Conservation (phyloP, 169 alveolate genomes). For the Plasmodium coatneyi region DNA sequence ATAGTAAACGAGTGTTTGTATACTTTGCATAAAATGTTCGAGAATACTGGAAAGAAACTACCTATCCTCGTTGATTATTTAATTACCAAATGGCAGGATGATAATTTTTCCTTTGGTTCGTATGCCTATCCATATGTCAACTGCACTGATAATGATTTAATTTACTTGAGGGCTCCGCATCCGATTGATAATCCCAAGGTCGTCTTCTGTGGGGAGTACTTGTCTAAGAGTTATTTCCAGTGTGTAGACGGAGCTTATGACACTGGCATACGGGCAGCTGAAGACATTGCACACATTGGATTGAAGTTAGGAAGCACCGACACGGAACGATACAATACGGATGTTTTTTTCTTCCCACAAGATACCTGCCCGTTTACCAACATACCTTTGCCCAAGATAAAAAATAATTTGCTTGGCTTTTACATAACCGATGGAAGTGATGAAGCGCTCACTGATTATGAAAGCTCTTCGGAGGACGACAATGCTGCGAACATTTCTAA, state of each 20-base stretch:
- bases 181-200: slow-evolving; percentile 80
- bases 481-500: background rate
- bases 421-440: slow-evolving; percentile 87
- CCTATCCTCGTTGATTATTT: slow-evolving; percentile 81
- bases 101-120: slow-evolving; percentile 81
- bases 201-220: slow-evolving; percentile 84
- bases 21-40: slow-evolving; percentile 77
- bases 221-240: slow-evolving; percentile 82
- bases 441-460: slow-evolving; percentile 82
- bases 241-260: slow-evolving; percentile 87
- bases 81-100: slow-evolving; percentile 83
- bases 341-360: slow-evolving; percentile 73
- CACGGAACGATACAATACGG: slow-evolving; percentile 59
- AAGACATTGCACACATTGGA: slow-evolving; percentile 83
- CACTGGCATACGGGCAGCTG: slow-evolving; percentile 87
- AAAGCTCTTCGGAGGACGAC: slow-evolving; percentile 49
- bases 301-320: slow-evolving; percentile 18
- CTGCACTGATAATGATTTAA: slow-evolving; percentile 83
- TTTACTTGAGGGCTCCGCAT: slow-evolving; percentile 84
- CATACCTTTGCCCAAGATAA: slow-evolving; percentile 78
- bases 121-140: slow-evolving; percentile 82
- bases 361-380: slow-evolving; percentile 77
- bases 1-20: slow-evolving; percentile 81
- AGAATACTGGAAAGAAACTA: slow-evolving; percentile 58
- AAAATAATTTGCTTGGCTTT: slow-evolving; percentile 75